Conservation (phyloP, 106 monocot genomes). For the Ottelia alismoides region DNA sequence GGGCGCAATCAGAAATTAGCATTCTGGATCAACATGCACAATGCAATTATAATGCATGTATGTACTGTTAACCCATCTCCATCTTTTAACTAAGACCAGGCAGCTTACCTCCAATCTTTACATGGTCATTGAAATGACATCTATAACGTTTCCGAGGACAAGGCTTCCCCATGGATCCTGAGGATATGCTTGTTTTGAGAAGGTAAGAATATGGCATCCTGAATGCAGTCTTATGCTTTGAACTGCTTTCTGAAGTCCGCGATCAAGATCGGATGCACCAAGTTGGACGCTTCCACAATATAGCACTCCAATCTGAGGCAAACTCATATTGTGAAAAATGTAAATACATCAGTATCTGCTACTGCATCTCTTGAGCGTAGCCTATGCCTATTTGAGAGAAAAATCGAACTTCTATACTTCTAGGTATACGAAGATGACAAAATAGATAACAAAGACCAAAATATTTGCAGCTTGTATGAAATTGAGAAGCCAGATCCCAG, state of each 20-base stretch:
- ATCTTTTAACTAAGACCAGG: not conserved
- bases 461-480: constrained; percentile 20
- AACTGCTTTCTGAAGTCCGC: constrained; percentile 16
- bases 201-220: too few species aligned
- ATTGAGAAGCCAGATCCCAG: constrained; percentile 57
- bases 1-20: constrained; percentile 66
- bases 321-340: too few species aligned
- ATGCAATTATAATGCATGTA: constrained; percentile 89
- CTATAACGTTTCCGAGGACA: constrained; percentile 61
- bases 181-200: constrained; percentile 38
- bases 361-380: too few species aligned
- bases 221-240: too few species aligned
- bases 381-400: too few species aligned
- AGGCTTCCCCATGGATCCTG: constrained; percentile 47
- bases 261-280: constrained; percentile 37
- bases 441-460: constrained; percentile 22
- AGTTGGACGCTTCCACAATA: constrained; percentile 51
- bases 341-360: too few species aligned
- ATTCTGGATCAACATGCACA: constrained; percentile 92
- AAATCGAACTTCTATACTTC: too few species aligned
- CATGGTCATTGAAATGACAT: not conserved
- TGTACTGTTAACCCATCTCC: not conserved
- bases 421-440: constrained; percentile 12
- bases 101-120: too few species aligned
- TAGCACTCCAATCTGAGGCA: constrained; percentile 50